Percentiles rank a stretch among this genome's conserved stretches.
phyloP scores from a whole-genome alignment of 208 protist species.

The Acanthamoeba sp. region DNA sequence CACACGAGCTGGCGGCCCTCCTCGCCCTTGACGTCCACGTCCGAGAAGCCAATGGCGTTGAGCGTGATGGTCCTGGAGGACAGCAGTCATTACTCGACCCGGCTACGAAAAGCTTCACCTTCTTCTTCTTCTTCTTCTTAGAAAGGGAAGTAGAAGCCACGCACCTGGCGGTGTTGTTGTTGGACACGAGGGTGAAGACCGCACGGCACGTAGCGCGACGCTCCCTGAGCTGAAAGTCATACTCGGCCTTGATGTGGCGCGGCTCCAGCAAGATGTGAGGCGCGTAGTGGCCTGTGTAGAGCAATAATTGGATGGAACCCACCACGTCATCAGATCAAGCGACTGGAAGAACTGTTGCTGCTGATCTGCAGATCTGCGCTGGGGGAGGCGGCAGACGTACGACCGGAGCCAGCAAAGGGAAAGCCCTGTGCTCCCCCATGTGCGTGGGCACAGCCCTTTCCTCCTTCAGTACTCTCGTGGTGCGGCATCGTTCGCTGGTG shows the following conservation, averaged over 20 bases:
- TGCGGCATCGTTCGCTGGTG: conserved; percentile 10
- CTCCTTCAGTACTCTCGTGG: neutral
- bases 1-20: neutral
- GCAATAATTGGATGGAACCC: too few species aligned
- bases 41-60: conserved; percentile 32
- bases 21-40: conserved; percentile 40
- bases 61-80: conserved; percentile 10
- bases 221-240: conserved; percentile 26
- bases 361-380: neutral
- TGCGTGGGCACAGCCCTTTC: neutral
- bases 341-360: too few species aligned
- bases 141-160: neutral
- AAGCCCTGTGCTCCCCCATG: conserved; percentile 4
- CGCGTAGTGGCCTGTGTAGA: conserved; percentile 55
- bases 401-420: conserved; percentile 17
- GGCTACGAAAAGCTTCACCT: too few species aligned
- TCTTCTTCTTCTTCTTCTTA: neutral
- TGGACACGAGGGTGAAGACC: neutral
- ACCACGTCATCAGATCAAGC: too few species aligned
- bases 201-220: neutral
- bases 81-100: too few species aligned
- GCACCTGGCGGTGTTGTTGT: neutral
- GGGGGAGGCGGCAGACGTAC: neutral
- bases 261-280: conserved; percentile 31
- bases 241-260: conserved; percentile 28